Percentiles rank a stretch among this genome's conserved stretches.
Conservation (phyloP, 2,329 filamentous ascomycete species). For the Seiridium cupressi region DNA sequence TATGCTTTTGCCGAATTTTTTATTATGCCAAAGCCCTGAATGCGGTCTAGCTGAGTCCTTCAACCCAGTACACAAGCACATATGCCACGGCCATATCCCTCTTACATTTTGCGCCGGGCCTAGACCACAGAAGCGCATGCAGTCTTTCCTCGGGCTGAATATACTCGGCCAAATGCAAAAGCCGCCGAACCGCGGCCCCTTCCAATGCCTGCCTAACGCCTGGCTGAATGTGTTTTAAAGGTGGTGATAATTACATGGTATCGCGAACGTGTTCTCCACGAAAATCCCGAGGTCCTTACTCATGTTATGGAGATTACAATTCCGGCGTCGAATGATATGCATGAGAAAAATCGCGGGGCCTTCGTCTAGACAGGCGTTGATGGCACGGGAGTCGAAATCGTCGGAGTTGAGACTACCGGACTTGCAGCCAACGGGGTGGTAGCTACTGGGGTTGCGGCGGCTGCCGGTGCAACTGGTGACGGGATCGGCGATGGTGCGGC, state of each 20-base stretch:
- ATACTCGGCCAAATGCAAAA: not conserved
- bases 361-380: too few relatives aligned
- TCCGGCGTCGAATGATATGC: too few relatives aligned
- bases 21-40: not conserved
- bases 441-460: not conserved
- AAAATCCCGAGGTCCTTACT: too few relatives aligned
- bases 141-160: not conserved
- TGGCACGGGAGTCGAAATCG: too few relatives aligned
- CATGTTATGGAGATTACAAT: too few relatives aligned
- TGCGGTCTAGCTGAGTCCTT: not conserved
- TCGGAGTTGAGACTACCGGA: not conserved
- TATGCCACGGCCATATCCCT: not conserved
- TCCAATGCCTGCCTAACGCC: slow-evolving; percentile 2
- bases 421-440: not conserved
- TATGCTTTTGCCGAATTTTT: not conserved
- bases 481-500: not conserved
- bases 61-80: not conserved
- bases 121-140: too few relatives aligned
- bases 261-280: not conserved
- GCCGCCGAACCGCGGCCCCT: not conserved
- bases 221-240: slow-evolving; percentile 4
- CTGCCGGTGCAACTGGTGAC: not conserved
- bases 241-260: not conserved
- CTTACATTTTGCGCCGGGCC: not conserved
- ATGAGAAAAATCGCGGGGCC: too few relatives aligned